Conservation (phyloP, 2,329 filamentous ascomycete species). For the Clarireedia monteithiana region DNA sequence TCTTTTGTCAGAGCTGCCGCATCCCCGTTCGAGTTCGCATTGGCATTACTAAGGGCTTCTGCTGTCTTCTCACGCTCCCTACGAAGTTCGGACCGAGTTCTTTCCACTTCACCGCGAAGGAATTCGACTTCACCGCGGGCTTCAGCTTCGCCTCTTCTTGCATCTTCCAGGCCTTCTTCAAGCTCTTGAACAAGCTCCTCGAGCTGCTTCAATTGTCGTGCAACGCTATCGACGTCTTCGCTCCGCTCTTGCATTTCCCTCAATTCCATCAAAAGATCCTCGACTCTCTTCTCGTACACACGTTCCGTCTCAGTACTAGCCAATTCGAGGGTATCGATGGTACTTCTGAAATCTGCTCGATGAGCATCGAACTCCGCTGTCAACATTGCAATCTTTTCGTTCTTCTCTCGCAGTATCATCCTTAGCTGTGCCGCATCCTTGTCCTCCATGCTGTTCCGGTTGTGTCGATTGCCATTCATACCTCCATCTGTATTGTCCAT, state of each 20-base stretch:
- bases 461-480: slow-evolving; percentile 35
- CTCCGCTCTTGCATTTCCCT: slow-evolving; percentile 74
- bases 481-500: slow-evolving; percentile 49
- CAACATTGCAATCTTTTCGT: slow-evolving; percentile 89
- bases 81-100: slow-evolving; percentile 78
- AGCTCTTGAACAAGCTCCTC: slow-evolving; percentile 95
- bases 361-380: slow-evolving; percentile 93
- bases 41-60: slow-evolving; percentile 44
- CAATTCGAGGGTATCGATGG: slow-evolving; percentile 92
- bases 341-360: slow-evolving; percentile 90
- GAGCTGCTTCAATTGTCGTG: slow-evolving; percentile 84
- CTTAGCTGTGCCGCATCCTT: slow-evolving; percentile 72
- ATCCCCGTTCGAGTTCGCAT: slow-evolving; percentile 29
- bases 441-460: slow-evolving; percentile 49
- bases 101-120: slow-evolving; percentile 85
- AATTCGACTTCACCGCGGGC: slow-evolving; percentile 95
- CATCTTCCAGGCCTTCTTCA: slow-evolving; percentile 93
- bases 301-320: slow-evolving; percentile 92
- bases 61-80: slow-evolving; percentile 80
- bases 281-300: slow-evolving; percentile 90
- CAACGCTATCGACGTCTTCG: slow-evolving; percentile 86
- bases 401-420: slow-evolving; percentile 83
- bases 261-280: slow-evolving; percentile 76
- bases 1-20: slow-evolving; percentile 57
- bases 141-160: slow-evolving; percentile 87